Conservation (phyloP, 805 yeast genomes). For the Candida ulmi region DNA sequence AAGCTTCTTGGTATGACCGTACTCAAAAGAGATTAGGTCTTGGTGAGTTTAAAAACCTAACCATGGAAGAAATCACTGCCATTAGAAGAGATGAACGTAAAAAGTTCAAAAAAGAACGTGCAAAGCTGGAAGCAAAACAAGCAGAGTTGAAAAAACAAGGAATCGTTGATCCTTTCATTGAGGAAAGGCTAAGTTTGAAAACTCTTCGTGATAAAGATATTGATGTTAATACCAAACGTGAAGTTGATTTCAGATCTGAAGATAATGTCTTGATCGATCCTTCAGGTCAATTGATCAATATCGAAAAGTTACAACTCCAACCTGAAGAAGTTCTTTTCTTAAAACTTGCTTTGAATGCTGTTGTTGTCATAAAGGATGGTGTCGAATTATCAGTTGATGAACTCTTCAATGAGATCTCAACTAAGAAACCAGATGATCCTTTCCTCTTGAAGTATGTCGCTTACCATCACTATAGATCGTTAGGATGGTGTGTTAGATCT, state of each 20-base stretch:
- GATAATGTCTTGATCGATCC: conserved; percentile 29
- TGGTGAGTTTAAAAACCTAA: conserved; percentile 28
- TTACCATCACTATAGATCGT: conserved; percentile 81
- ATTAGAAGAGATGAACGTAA: conserved; percentile 66
- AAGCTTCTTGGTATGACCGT: conserved; percentile 84
- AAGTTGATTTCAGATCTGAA: conserved; percentile 26
- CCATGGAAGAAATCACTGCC: conserved; percentile 75
- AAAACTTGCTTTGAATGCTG: conserved; percentile 46
- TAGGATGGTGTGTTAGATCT: conserved; percentile 91
- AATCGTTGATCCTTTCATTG: conserved; percentile 29
- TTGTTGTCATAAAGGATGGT: conserved; percentile 28
- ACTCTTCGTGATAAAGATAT: conserved; percentile 26
- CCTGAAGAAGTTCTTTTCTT: conserved; percentile 74
- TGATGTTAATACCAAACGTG: conserved; percentile 17
- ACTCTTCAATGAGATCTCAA: conserved; percentile 10
- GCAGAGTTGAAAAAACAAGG: conserved; percentile 35
- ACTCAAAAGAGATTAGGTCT: conserved; percentile 50
- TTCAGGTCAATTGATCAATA: conserved; percentile 25
- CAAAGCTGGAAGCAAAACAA: conserved; percentile 46
- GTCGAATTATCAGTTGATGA: conserved; percentile 11
- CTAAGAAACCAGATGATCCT: conserved; percentile 18
- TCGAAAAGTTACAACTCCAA: conserved; percentile 52
- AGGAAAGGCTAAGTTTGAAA: conserved; percentile 26
- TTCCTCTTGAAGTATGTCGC: conserved; percentile 49
- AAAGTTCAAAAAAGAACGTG: conserved; percentile 65